phyloP scores from a whole-genome alignment of 2,329 filamentous ascomycete species.

The Neocatenulostroma microsporum region DNA sequence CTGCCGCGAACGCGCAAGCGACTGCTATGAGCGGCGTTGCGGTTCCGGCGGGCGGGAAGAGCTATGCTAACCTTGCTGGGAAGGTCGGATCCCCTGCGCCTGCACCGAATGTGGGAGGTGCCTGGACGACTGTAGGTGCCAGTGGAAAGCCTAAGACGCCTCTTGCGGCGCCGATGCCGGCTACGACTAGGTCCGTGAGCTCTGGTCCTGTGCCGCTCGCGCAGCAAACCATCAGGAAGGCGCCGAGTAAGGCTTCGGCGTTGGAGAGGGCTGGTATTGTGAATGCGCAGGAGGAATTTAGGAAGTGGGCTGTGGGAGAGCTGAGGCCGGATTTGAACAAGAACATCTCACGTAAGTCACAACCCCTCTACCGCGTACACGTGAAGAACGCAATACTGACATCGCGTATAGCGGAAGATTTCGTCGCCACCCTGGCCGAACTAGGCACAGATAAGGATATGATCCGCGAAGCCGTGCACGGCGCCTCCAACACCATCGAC shows the following conservation, averaged over 20 bases:
- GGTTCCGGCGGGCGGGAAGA: slow-evolving; percentile 57
- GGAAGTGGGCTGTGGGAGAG: slow-evolving; percentile 80
- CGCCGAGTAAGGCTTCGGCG: slow-evolving; percentile 49
- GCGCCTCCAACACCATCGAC: slow-evolving; percentile 79
- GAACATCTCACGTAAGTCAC: slow-evolving; percentile 55
- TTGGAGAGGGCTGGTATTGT: slow-evolving; percentile 42
- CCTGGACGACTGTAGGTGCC: slow-evolving; percentile 93
- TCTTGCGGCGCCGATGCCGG: slow-evolving; percentile 44
- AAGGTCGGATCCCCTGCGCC: slow-evolving; percentile 49
- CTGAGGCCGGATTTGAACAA: slow-evolving; percentile 65
- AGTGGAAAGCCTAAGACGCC: slow-evolving; percentile 84
- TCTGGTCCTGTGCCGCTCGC: slow-evolving; percentile 32
- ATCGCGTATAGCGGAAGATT: slow-evolving; percentile 62
- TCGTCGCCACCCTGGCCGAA: slow-evolving; percentile 65
- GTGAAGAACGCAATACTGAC: slow-evolving; percentile 4
- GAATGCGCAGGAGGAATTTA: slow-evolving; percentile 81
- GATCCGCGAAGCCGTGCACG: slow-evolving; percentile 85
- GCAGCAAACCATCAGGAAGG: slow-evolving; percentile 23
- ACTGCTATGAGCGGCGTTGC: slow-evolving; percentile 35
- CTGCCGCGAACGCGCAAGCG: slow-evolving; percentile 40
- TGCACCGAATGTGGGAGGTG: slow-evolving; percentile 44
- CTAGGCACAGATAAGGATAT: slow-evolving; percentile 71
- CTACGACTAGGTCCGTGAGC: slow-evolving; percentile 38
- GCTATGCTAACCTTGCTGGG: slow-evolving; percentile 88
- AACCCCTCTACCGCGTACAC: not conserved